Evolutionary conservation across 2,329 filamentous ascomycete genomes (phyloP), one percentile per base, ranked within the genome.

Genomic region (Aureobasidium musti): DNA sequence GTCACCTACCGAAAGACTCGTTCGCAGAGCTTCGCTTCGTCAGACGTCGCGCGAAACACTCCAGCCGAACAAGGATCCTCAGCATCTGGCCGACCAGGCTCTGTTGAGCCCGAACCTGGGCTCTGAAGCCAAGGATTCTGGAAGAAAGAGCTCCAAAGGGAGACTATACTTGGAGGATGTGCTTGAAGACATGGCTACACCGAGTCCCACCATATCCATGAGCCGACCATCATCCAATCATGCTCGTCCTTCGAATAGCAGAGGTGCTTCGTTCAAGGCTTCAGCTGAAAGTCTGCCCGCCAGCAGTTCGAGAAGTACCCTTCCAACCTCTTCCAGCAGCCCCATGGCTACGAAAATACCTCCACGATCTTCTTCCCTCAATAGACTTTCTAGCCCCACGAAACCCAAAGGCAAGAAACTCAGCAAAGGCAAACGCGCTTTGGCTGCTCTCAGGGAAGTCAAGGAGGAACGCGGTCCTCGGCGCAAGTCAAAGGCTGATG

Each of bases 121-220:
- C 37, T 3, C n/a, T 19, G 59, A 63, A 30, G 21, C 45, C 33
- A 59, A 33, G 23, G 54, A 59, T 21, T 17, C 39, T n/a, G 47
- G 26, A 10, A 57, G 37, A 23, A 57, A 65, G 21, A 79, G 76
- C 67, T 73, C 75, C 8, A 83, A 77, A 23, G 69, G 68, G 23
- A 68, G 72, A 45, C 61, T 74, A 26, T 74, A 72, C 64, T 67
- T 74, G 64, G 69, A 66, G 26, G 74, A 74, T 67, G 39, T 70
- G 68, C 17, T 39, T 65, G 56, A 72, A 71, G 65, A 68, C 53
- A 66, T 53, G 66, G 54, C 54, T 39, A 23, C 45, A 47, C 37
- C 49, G 8, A 64, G 49, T n/a, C 59, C 45, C 14, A 52, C 8
- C 41, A 52, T 52, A 19, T 7, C 59, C 17, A n/a, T 39, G n/a